Evolutionary conservation across 371 early-diverging fungal species (phyloP).

Genomic region (Rhizopus microsporus): DNA sequence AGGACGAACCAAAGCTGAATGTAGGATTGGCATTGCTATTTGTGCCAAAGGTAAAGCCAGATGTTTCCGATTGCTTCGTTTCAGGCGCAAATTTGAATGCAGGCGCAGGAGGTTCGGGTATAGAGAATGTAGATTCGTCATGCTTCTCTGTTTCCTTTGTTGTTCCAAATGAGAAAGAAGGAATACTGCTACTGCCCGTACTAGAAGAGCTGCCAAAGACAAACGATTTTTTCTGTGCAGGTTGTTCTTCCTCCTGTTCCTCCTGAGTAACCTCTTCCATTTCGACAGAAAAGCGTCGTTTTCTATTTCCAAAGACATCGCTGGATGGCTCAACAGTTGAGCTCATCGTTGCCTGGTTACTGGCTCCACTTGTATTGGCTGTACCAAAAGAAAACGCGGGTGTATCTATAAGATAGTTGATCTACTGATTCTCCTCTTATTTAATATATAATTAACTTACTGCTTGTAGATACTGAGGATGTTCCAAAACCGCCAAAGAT

Average conservation of each 20-base stretch:
- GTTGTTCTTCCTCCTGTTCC: not conserved
- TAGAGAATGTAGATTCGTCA: not conserved
- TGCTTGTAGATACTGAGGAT: not conserved
- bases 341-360: not conserved
- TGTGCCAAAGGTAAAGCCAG: not conserved
- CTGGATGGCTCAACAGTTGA: too few relatives aligned
- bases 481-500: not conserved
- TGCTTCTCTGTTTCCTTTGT: not conserved
- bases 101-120: not conserved
- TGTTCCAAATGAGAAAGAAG: constrained; percentile 3
- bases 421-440: not conserved
- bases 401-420: not conserved
- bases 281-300: constrained; percentile 1
- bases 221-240: not conserved
- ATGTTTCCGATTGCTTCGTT: not conserved
- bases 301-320: not conserved
- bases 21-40: not conserved
- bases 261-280: not conserved
- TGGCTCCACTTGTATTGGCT: not conserved
- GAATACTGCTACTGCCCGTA: not conserved
- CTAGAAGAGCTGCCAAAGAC: not conserved
- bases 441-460: not conserved
- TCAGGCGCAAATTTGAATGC: not conserved
- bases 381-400: not conserved
- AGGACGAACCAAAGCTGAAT: not conserved